Evolutionary conservation across 2,329 filamentous ascomycete genomes (phyloP).

Genomic region (Ambrosiella xylebori): DNA sequence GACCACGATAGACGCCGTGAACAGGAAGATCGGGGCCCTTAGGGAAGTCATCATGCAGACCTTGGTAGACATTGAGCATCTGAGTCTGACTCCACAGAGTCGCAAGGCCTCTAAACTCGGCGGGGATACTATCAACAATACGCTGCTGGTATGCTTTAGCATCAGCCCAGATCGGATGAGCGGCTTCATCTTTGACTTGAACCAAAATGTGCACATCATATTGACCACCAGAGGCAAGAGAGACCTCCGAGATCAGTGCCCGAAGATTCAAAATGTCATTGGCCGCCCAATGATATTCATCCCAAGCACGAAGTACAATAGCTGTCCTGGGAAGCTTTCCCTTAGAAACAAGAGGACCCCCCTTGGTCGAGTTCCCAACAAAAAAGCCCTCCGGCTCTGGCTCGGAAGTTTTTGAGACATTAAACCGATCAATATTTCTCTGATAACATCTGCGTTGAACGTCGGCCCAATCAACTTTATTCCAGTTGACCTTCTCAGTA

Average conservation of each 20-base stretch:
- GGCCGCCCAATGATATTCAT: constrained; percentile 58
- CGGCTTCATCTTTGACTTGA: constrained; percentile 62
- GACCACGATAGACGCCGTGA: constrained; percentile 81
- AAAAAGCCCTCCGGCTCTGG: constrained; percentile 32
- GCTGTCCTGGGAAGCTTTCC: constrained; percentile 43
- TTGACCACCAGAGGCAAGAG: constrained; percentile 64
- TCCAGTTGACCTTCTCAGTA: constrained; percentile 57
- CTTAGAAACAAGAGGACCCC: constrained; percentile 13
- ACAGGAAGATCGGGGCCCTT: constrained; percentile 53
- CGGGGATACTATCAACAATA: constrained; percentile 52
- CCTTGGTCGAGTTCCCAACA: constrained; percentile 21
- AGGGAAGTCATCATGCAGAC: constrained; percentile 59
- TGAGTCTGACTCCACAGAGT: constrained; percentile 89
- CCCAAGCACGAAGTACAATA: constrained; percentile 68
- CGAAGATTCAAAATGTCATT: constrained; percentile 71
- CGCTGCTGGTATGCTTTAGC: constrained; percentile 48
- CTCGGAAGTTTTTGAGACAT: constrained; percentile 19
- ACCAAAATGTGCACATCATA: constrained; percentile 77
- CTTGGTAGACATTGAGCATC: constrained; percentile 81
- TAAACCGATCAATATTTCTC: constrained; percentile 52
- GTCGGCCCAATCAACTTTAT: constrained; percentile 60
- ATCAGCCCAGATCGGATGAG: constrained; percentile 63
- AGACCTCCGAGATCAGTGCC: constrained; percentile 67
- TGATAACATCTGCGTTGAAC: constrained; percentile 57
- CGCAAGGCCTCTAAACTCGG: constrained; percentile 75